Evolutionary conservation across 176 grass and related monocot species (phyloP).

Genomic region (Lolium perenne): DNA sequence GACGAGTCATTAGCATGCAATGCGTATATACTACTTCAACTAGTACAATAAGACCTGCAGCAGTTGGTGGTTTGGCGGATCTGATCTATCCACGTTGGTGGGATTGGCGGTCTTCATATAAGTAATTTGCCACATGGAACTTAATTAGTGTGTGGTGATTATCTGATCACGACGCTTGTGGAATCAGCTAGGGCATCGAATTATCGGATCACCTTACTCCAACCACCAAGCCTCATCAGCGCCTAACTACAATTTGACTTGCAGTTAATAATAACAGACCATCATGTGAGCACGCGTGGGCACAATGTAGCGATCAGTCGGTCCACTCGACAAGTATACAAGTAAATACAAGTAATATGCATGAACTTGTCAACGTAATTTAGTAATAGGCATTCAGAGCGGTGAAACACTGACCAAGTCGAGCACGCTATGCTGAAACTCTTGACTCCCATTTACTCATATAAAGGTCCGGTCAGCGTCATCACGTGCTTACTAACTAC

Average conservation of each 20-base stretch:
- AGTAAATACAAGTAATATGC: background rate
- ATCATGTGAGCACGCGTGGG: background rate
- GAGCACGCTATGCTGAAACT: background rate
- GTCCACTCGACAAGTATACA: background rate
- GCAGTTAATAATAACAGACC: background rate
- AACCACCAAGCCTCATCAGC: conserved; percentile 40
- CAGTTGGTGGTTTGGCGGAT: background rate
- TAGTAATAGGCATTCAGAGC: background rate
- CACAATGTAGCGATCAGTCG: background rate
- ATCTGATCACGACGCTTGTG: background rate
- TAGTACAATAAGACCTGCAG: background rate
- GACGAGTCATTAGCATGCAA: background rate
- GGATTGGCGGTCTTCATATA: background rate
- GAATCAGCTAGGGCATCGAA: background rate
- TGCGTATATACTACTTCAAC: background rate
- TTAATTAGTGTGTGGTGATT: background rate
- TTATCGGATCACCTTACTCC: background rate
- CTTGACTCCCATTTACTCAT: background rate
- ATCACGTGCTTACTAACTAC: background rate
- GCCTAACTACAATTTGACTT: conserved; percentile 30
- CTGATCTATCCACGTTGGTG: background rate
- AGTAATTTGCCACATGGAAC: too few species aligned
- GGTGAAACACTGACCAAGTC: background rate
- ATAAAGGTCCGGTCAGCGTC: conserved; percentile 17
- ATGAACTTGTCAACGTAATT: background rate